Percentiles rank a stretch among this genome's conserved stretches.
Conservation (phyloP, 2,329 filamentous ascomycete genomes). For the Sclerotinia subarctica region DNA sequence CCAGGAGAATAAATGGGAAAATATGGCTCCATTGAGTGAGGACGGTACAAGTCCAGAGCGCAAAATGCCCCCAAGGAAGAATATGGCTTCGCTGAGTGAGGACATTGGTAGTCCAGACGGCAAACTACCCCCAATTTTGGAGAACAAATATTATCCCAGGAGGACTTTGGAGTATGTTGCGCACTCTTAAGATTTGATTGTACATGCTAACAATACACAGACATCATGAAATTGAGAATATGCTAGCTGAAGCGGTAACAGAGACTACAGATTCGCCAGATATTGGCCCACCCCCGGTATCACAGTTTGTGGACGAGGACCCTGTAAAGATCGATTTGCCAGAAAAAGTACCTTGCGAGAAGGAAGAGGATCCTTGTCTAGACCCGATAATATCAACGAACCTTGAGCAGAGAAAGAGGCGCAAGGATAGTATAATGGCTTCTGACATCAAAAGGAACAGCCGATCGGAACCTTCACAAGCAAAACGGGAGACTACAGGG, state of each 20-base stretch:
- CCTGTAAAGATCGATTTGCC: slow-evolving; percentile 53
- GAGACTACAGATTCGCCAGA: slow-evolving; percentile 61
- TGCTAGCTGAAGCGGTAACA: slow-evolving; percentile 28
- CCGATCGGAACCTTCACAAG: slow-evolving; percentile 22
- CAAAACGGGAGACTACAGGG: slow-evolving; percentile 29
- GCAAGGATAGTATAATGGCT: slow-evolving; percentile 34
- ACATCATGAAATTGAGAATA: slow-evolving; percentile 34
- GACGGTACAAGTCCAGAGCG: slow-evolving; percentile 46
- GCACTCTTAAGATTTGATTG: not conserved
- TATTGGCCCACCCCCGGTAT: slow-evolving; percentile 61
- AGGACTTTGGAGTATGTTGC: slow-evolving; percentile 62
- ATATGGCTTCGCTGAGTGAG: slow-evolving; percentile 40
- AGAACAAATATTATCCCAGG: slow-evolving; percentile 66
- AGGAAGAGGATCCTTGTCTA: slow-evolving; percentile 26
- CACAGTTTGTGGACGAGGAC: slow-evolving; percentile 56
- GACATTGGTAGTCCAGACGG: slow-evolving; percentile 36
- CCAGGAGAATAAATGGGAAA: slow-evolving; percentile 54
- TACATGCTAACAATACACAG: slow-evolving; percentile 29
- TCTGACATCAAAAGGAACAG: slow-evolving; percentile 25
- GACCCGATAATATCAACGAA: slow-evolving; percentile 36
- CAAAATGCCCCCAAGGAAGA: slow-evolving; percentile 48
- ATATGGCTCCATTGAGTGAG: slow-evolving; percentile 31
- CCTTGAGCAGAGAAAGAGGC: slow-evolving; percentile 38
- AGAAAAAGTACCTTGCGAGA: slow-evolving; percentile 23
- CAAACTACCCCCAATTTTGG: slow-evolving; percentile 63